Base-by-base conservation (phyloP, 2,329 filamentous ascomycete species). In the Xylogone sp. region DNA sequence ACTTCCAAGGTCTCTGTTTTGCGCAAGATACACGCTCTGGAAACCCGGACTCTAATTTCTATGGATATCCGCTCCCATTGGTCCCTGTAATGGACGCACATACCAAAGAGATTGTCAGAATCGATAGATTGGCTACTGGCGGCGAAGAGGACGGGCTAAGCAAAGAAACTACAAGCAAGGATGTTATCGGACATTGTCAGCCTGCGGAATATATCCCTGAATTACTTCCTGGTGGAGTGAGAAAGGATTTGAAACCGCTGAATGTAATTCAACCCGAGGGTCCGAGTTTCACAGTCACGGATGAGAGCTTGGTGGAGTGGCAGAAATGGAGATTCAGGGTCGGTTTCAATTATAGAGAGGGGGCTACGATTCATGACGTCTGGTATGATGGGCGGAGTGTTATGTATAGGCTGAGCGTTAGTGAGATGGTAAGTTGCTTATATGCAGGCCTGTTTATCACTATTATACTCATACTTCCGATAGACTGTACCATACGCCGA, bases 221-320 rank as follows among this genome's bases (percentile, higher is more conserved):
- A 56, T 62, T 79, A 10, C 63, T 77, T 5, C 55, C 62, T 12
- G 60, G 67, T 18, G 65, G 68, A 5, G 56, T 67, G 12, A 60
- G 75, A 13, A 72, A 71, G 56, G 75, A 77, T 54, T 58, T 79
- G 29, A 86, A 85, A 67, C 79, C 79, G 1, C 70, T 85, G 53
- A 79, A 84, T 56, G 80, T 86, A 13, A 66, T 77, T 6, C 83
- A 86, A 56, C 82, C 82, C 0, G 80, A 85, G 39, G 82, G 83
- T 0, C 77, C 82, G 0, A 82, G 77, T 2, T 86, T 86, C 67
- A 74, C 67, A 3, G 73, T 84, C 21, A 70, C 65, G 54, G 61
- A 72, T 63, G 58, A 73, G 63, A 68, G 61, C 50, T 59, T 71
- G 34, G 62, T 75, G 13, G 65, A 73, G 58, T 79, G 76, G 76